Conservation (phyloP, 1,139 yeast genomes). For the Martiniozyma asiatica region DNA sequence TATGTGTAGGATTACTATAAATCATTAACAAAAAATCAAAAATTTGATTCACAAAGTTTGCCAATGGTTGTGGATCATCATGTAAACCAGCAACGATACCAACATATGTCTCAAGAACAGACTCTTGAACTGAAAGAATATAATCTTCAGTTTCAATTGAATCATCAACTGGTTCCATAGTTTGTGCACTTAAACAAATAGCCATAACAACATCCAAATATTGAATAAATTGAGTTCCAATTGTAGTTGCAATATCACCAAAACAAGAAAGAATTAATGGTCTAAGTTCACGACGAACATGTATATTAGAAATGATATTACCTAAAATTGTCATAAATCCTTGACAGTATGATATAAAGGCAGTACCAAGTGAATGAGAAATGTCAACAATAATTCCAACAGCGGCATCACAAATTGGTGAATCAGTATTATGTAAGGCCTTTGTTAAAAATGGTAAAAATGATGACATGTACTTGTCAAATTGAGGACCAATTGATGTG, state of each 20-base stretch:
- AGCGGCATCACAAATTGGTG: conserved; percentile 77
- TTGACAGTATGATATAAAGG: conserved; percentile 61
- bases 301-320: conserved; percentile 49
- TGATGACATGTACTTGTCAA: conserved; percentile 65
- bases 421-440: conserved; percentile 73
- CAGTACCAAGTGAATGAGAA: conserved; percentile 76
- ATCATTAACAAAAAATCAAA: conserved; percentile 57
- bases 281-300: conserved; percentile 66
- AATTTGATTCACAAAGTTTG: conserved; percentile 55
- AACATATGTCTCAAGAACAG: conserved; percentile 88
- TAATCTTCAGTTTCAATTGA: conserved; percentile 72
- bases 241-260: conserved; percentile 89
- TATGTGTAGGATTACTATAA: conserved; percentile 41
- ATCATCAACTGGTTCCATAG: conserved; percentile 42
- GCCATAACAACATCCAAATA: conserved; percentile 73
- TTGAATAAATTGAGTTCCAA: conserved; percentile 64
- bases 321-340: conserved; percentile 79
- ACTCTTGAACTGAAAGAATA: conserved; percentile 59
- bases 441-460: conserved; percentile 71
- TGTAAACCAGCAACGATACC: conserved; percentile 87
- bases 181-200: conserved; percentile 49
- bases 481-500: conserved; percentile 57
- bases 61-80: conserved; percentile 53
- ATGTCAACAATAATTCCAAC: conserved; percentile 96
- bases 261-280: conserved; percentile 89